These are phyloP conservation scores for Desmodesmus armatus DNA, from an alignment of 139 green algal species.

Conservation along the genomic window DNA sequence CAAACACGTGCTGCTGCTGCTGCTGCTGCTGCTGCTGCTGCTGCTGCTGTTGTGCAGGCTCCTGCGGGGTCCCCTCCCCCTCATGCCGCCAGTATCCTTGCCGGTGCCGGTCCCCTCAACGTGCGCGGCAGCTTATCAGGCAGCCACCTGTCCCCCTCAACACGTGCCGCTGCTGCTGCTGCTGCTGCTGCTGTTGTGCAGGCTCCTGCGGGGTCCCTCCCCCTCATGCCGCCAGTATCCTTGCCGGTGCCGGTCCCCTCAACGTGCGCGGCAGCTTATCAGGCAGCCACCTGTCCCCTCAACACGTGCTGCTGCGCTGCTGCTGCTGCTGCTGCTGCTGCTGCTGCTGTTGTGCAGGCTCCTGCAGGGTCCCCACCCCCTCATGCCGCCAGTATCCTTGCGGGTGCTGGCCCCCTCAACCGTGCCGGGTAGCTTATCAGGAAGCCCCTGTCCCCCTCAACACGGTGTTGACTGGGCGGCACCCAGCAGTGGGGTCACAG, in stretches of 20 bases:
- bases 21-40: constrained; percentile 8
- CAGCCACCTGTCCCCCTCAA: too few relatives aligned
- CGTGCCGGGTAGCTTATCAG: constrained; percentile 65
- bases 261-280: constrained; percentile 63
- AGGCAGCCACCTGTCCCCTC: constrained; percentile 75
- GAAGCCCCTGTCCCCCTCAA: constrained; percentile 70
- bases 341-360: background rate
- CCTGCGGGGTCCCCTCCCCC: too few relatives aligned
- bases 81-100: too few relatives aligned
- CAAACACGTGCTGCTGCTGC: too few relatives aligned
- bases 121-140: too few relatives aligned
- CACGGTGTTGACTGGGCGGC: constrained; percentile 62
- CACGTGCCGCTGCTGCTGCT: too few relatives aligned
- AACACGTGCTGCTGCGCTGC: too few relatives aligned
- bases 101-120: too few relatives aligned
- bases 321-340: too few relatives aligned
- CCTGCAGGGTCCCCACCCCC: constrained; percentile 17
- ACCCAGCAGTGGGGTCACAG: background rate
- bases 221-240: too few relatives aligned
- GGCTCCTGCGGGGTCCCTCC: background rate
- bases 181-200: background rate
- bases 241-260: constrained; percentile 16
- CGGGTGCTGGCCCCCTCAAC: too few relatives aligned
- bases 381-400: too few relatives aligned
- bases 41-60: background rate